These are phyloP conservation scores for Obelidium mucronatum DNA, from an alignment of 192 early-diverging fungal genomes.

Conservation along the genomic window DNA sequence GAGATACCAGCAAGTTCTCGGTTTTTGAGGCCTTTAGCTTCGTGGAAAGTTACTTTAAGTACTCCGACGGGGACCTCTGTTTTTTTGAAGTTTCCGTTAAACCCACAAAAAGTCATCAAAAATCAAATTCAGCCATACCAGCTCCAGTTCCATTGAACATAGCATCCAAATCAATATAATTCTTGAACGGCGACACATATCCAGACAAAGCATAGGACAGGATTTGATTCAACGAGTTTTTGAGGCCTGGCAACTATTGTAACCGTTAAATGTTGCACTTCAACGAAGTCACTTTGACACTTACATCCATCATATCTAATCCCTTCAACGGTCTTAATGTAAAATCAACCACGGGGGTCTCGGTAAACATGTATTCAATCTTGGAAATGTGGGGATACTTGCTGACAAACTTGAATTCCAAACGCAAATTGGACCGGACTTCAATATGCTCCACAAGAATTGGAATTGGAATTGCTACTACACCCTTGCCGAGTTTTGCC, in stretches of 20 bases:
- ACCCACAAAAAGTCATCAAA: neutral
- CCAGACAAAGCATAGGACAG: slow-evolving; percentile 1
- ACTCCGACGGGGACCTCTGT: slow-evolving; percentile 89
- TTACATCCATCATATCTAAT: slow-evolving; percentile 79
- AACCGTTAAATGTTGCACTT: slow-evolving; percentile 9
- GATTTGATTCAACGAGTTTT: slow-evolving; percentile 61
- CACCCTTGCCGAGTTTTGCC: slow-evolving; percentile 83
- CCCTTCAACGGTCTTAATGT: slow-evolving; percentile 81
- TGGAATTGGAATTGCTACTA: slow-evolving; percentile 83
- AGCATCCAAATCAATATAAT: slow-evolving; percentile 78
- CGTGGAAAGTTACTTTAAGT: slow-evolving; percentile 77
- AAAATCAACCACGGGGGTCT: slow-evolving; percentile 89
- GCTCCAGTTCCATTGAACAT: slow-evolving; percentile 75
- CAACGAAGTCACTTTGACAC: slow-evolving; percentile 8
- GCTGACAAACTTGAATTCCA: slow-evolving; percentile 86
- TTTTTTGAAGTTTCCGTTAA: too few species aligned
- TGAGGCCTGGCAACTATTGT: slow-evolving; percentile 79
- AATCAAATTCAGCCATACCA: too few species aligned
- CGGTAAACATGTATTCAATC: slow-evolving; percentile 83
- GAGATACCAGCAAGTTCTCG: slow-evolving; percentile 85
- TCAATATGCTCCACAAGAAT: slow-evolving; percentile 87
- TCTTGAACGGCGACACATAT: slow-evolving; percentile 70
- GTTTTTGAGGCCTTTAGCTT: slow-evolving; percentile 85
- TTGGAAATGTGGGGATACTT: slow-evolving; percentile 88
- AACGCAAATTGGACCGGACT: slow-evolving; percentile 71